Conservation (phyloP, 495 filamentous ascomycete genomes). For the Neohortaea acidophila region DNA sequence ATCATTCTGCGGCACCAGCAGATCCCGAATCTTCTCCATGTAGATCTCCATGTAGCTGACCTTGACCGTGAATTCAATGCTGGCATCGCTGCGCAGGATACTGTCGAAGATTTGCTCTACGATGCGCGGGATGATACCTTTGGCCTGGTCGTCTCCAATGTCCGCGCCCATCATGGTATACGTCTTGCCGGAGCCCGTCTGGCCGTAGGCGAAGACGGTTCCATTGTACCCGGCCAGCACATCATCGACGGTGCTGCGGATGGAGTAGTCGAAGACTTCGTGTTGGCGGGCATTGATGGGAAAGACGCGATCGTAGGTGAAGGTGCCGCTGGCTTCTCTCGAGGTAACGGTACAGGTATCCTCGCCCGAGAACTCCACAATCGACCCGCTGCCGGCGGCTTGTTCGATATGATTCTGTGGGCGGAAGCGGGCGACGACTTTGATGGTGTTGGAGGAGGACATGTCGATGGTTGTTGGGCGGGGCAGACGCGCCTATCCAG, state of each 20-base stretch:
- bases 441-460: slow-evolving; percentile 18
- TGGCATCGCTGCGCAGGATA: slow-evolving; percentile 76
- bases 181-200: slow-evolving; percentile 96
- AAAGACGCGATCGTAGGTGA: slow-evolving; percentile 97
- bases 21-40: slow-evolving; percentile 95
- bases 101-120: slow-evolving; percentile 96
- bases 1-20: slow-evolving; percentile 81
- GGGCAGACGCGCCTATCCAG: slow-evolving; percentile 2
- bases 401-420: slow-evolving; percentile 91
- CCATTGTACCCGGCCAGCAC: slow-evolving; percentile 98
- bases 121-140: slow-evolving; percentile 92
- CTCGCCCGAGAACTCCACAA: slow-evolving; percentile 73
- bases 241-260: slow-evolving; percentile 88
- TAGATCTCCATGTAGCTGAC: slow-evolving; percentile 99
- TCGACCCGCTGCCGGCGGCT: slow-evolving; percentile 73
- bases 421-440: slow-evolving; percentile 89
- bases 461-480: slow-evolving; percentile 1
- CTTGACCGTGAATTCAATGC: slow-evolving; percentile 93
- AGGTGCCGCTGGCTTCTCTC: slow-evolving; percentile 63
- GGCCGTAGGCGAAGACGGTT: slow-evolving; percentile 96
- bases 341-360: slow-evolving; percentile 77
- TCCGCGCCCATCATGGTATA: slow-evolving; percentile 98
- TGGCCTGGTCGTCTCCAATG: slow-evolving; percentile 78
- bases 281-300: slow-evolving; percentile 72
- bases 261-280: slow-evolving; percentile 96